These are phyloP conservation scores for Verruconis gallopava DNA, from an alignment of 2,329 filamentous ascomycete genomes.

Conservation along the genomic window DNA sequence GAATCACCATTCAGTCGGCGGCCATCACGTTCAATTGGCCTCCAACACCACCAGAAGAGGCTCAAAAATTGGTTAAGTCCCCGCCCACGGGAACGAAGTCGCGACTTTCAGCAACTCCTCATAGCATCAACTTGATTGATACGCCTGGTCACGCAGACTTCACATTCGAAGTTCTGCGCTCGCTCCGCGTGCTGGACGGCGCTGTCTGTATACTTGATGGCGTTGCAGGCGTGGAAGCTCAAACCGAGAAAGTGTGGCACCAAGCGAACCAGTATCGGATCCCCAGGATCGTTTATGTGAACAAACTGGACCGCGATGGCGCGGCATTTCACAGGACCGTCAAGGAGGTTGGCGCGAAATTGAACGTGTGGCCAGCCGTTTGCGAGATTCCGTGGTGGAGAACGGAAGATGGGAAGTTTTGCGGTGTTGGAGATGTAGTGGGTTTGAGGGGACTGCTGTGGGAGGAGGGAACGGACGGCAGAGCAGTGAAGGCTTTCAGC, in stretches of 20 bases:
- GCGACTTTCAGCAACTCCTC: constrained; percentile 39
- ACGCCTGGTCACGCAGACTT: constrained; percentile 97
- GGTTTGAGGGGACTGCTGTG: constrained; percentile 64
- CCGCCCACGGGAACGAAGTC: constrained; percentile 15
- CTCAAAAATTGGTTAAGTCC: no score
- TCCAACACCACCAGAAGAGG: constrained; percentile 31
- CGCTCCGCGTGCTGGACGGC: constrained; percentile 74
- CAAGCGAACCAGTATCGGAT: constrained; percentile 80
- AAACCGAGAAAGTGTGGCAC: constrained; percentile 92
- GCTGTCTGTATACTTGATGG: constrained; percentile 89
- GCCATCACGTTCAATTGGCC: constrained; percentile 96
- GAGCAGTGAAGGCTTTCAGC: constrained; percentile 42
- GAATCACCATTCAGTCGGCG: constrained; percentile 95
- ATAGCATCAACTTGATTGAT: constrained; percentile 85
- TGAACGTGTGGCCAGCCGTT: constrained; percentile 76
- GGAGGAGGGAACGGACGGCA: constrained; percentile 53
- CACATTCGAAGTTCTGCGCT: constrained; percentile 88
- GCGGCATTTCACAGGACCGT: constrained; percentile 75
- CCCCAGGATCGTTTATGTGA: constrained; percentile 68
- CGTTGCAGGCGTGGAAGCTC: constrained; percentile 87
- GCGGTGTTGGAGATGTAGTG: constrained; percentile 75
- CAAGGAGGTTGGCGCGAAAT: constrained; percentile 65
- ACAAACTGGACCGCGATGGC: constrained; percentile 75
- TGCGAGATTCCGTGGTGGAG: constrained; percentile 96
- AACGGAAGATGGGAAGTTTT: constrained; percentile 55